Conservation (phyloP, 306 rosid species). For the Ormosia semicastrata region DNA sequence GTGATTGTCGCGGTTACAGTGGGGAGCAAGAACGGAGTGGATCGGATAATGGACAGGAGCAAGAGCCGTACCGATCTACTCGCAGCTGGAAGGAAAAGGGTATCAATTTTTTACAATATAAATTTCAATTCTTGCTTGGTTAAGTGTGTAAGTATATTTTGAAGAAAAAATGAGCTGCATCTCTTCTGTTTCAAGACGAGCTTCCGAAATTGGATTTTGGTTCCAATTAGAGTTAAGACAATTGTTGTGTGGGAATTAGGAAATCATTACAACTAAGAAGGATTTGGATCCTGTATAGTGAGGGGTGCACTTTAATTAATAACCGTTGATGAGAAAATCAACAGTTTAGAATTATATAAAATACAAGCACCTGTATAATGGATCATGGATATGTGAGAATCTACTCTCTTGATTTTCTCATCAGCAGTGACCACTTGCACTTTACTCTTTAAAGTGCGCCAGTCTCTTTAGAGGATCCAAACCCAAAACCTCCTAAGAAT, state of each 20-base stretch:
- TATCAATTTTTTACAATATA: not conserved
- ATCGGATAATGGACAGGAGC: constrained; percentile 79
- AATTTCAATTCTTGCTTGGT: constrained; percentile 20
- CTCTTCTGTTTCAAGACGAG: not conserved
- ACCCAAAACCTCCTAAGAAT: constrained; percentile 2
- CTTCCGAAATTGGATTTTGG: not conserved
- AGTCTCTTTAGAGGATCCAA: not conserved
- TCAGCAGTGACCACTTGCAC: not conserved
- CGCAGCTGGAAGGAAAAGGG: constrained; percentile 87
- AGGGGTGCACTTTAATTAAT: not conserved
- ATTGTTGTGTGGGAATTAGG: not conserved
- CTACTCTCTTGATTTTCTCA: constrained; percentile 6
- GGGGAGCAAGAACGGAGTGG: constrained; percentile 57
- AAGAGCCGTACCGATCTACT: constrained; percentile 95
- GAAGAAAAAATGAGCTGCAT: not conserved
- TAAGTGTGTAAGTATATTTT: not conserved
- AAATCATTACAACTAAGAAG: not conserved
- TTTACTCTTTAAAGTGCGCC: not conserved
- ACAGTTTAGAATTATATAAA: not conserved
- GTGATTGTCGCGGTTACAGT: constrained; percentile 33
- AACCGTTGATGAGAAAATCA: not conserved
- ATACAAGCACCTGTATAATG: not conserved
- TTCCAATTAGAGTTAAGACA: not conserved
- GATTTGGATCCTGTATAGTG: not conserved
- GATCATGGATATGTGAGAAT: not conserved